Base-by-base conservation (phyloP, 345 rosid species). In the Lagerstroemia speciosa region DNA sequence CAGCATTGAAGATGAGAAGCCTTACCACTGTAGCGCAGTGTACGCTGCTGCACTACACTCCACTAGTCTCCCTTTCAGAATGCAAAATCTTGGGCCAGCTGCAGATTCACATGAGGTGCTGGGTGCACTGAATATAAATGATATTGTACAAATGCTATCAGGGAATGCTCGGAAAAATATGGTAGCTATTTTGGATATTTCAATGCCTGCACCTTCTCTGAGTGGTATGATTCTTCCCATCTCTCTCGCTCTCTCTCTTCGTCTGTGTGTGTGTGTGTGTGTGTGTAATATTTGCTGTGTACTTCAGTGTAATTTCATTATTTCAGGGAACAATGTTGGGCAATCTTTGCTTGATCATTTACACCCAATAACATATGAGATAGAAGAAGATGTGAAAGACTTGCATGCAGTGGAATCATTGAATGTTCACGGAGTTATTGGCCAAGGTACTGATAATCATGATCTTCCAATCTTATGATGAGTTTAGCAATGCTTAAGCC, bases 1-100 rank as follows among this genome's bases (percentile, higher is more conserved):
- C 62, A 68, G 66, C 40, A 69, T 91, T 1, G 48, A 86, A 62
- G 93, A 91, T 70, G 89, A 88, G 82, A 91, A 83, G 77, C 85
- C 88, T 74, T 91, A 91, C 74, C 90, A 82, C 68, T 75, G 84
- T 69, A 88, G 97, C 74, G 93, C 96, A 67, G 82, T 91, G 55
- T 94, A 88, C 43, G 97, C 97, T 17, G 85, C 99, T 48, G 96
- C 96, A 32, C 67, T 91, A 55, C 90, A 94, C 83, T 84, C 96
- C 40, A 69, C 78, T 38, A 84, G 85, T 68, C 81, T 94, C 62
- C 89, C 97, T 61, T 89, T 88, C 78, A 67, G 86, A 50, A 86
- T 86, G 93, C 89, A 79, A 63, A 78, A 76, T 29, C 73, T 63
- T 43, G 87, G 87, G 48, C 85, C 84, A 17, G 64, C 81, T 62